Evolutionary conservation across 2,329 filamentous ascomycete species (phyloP), one percentile per base, ranked within the genome.

Genomic region (Ophiostoma populinum): DNA sequence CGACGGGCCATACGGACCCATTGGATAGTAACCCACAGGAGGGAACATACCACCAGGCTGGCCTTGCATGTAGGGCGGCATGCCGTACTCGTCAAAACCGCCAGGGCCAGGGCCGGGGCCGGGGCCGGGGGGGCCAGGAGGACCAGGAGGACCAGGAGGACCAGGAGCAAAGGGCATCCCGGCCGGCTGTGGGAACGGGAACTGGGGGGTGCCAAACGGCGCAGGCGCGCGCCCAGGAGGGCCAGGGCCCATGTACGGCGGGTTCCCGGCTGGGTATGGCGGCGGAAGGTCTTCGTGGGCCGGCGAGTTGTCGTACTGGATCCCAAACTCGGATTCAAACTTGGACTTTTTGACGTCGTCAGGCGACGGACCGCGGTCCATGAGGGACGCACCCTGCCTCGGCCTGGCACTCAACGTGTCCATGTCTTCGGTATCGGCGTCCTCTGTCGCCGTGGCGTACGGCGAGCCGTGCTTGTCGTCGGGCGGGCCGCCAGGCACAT

Each of bases 231-330:
- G 38, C 6, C 27, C 27, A 5, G 24, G 32, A 9, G 38, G 27
- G 3, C 30, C 30, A 4, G 30, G 19, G 18, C 18, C 20, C 26
- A 30, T 24, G 15, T 37, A 37, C 1, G 32, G 15, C 3, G 35
- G 38, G n/a, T 22, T 31, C 6, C 13, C 30, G 2, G 32, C 31
- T 1, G 38, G 38, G 13, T 40, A 40, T 3, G 38, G 38, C 1
- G 38, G 38, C 3, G 38, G 38, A 2, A 40, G 35, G 8, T 40
- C 38, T 11, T 40, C 38, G 3, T 40, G 34, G 1, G 34, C 35
- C 5, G 26, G 34, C 7, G 30, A 24, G n/a, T 22, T 10, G 4
- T 31, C 35, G 16, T 28, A 24, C 4, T 20, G 21, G 6, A 17
- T 5, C 8, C 12, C n/a, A 17, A 32, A 32, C 13, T 32, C 27